A percentile compares a stretch with the other conserved stretches of the same genome.
phyloP scores from a whole-genome alignment of 495 filamentous ascomycete species.

The Polyplosphaeria fusca region DNA sequence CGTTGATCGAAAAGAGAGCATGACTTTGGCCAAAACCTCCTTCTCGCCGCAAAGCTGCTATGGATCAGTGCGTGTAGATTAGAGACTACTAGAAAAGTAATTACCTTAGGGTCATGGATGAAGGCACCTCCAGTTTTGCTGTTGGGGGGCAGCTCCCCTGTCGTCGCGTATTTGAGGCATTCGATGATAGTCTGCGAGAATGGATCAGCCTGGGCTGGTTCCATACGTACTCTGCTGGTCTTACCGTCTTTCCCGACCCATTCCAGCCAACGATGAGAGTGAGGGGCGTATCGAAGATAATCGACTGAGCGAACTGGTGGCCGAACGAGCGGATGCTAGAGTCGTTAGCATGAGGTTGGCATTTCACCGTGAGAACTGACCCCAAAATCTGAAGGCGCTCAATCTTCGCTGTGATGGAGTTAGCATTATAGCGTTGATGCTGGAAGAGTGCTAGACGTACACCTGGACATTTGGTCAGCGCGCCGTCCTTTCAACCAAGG shows the following conservation, averaged over 20 bases:
- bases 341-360: background rate
- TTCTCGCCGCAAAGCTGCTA: conserved; percentile 75
- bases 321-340: conserved; percentile 86
- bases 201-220: conserved; percentile 1
- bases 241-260: conserved; percentile 89
- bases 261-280: conserved; percentile 96
- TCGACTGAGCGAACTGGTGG: conserved; percentile 70
- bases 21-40: conserved; percentile 87
- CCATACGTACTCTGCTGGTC: background rate
- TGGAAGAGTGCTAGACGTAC: no score
- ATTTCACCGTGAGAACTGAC: conserved; percentile 43
- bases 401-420: conserved; percentile 59
- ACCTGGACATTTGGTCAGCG: no score
- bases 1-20: conserved; percentile 76
- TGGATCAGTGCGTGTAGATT: no score
- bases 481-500: no score
- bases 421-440: no score
- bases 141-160: conserved; percentile 88
- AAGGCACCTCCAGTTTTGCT: conserved; percentile 86
- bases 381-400: conserved; percentile 84
- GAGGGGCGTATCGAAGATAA: conserved; percentile 82
- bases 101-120: conserved; percentile 88
- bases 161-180: conserved; percentile 97
- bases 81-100: no score
- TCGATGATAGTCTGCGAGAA: conserved; percentile 81